These are phyloP conservation scores for Paspalum vaginatum DNA, from an alignment of 176 grass and related monocot species.

Conservation along the genomic window DNA sequence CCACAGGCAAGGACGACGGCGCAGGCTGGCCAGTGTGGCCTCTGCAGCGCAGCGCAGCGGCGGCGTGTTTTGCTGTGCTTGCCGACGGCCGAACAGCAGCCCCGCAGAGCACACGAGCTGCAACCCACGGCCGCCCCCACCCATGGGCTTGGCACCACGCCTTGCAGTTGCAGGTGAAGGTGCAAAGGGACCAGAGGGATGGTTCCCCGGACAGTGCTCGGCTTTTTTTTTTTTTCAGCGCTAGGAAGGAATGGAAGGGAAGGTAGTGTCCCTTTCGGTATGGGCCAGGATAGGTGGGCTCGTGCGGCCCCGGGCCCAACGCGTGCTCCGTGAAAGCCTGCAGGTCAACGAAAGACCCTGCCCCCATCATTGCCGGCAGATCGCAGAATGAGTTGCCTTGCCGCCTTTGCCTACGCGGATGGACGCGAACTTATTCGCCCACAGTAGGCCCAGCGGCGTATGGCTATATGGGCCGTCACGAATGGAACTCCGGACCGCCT, in stretches of 20 bases:
- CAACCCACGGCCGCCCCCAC: not conserved
- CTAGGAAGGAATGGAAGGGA: too few relatives aligned
- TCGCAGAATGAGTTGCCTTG: not conserved
- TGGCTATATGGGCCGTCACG: too few relatives aligned
- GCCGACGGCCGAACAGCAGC: not conserved
- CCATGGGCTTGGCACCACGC: not conserved
- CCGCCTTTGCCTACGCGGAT: too few relatives aligned
- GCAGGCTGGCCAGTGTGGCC: not conserved
- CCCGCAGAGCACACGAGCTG: too few relatives aligned
- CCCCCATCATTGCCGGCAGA: not conserved
- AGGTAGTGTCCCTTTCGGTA: not conserved
- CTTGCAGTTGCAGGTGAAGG: not conserved
- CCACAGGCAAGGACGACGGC: not conserved
- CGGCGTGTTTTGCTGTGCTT: not conserved
- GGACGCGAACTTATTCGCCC: too few relatives aligned
- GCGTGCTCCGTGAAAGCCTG: not conserved
- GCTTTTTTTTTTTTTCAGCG: not conserved
- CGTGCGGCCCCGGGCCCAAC: not conserved
- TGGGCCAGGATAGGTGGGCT: constrained; percentile 7
- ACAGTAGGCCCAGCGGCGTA: too few relatives aligned
- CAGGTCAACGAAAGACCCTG: not conserved
- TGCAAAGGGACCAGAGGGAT: too few relatives aligned
- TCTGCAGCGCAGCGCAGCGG: too few relatives aligned
- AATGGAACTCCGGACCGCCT: too few relatives aligned
- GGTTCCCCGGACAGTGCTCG: not conserved